Percentiles rank a stretch among this genome's conserved stretches.
Evolutionary conservation across 2,329 filamentous ascomycete genomes (phyloP).

Genomic region (Purpureocillium takamizusanense): DNA sequence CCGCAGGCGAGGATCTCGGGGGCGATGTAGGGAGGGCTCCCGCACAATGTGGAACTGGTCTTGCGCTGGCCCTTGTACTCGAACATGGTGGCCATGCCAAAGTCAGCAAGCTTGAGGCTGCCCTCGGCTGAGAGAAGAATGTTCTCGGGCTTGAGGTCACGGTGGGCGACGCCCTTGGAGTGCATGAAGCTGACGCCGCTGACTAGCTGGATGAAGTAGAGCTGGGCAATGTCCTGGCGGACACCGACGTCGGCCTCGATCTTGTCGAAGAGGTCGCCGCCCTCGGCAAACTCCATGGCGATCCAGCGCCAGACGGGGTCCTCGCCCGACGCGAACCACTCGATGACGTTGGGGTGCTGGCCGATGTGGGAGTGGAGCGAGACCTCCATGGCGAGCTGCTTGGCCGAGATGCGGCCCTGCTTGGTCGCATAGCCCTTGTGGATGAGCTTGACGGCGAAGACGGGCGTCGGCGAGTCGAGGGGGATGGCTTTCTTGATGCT

Average conservation of each 20-base stretch:
- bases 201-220: slow-evolving; percentile 91
- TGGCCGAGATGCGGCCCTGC: slow-evolving; percentile 77
- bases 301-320: slow-evolving; percentile 91
- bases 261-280: slow-evolving; percentile 97
- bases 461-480: slow-evolving; percentile 54
- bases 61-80: slow-evolving; percentile 79
- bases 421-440: slow-evolving; percentile 92
- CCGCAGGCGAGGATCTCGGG: slow-evolving; percentile 70
- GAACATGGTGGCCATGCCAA: slow-evolving; percentile 91
- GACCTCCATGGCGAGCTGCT: slow-evolving; percentile 88
- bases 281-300: slow-evolving; percentile 93
- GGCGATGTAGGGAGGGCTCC: slow-evolving; percentile 93
- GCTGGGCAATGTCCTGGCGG: slow-evolving; percentile 87
- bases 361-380: slow-evolving; percentile 82
- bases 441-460: slow-evolving; percentile 98
- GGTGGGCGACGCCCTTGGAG: slow-evolving; percentile 87
- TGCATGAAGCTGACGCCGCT: slow-evolving; percentile 92
- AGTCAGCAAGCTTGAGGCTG: slow-evolving; percentile 89
- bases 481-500: slow-evolving; percentile 93
- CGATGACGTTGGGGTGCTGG: slow-evolving; percentile 86
- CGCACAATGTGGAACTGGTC: slow-evolving; percentile 80
- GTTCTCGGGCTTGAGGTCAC: slow-evolving; percentile 90
- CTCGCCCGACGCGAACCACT: slow-evolving; percentile 82
- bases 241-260: slow-evolving; percentile 96
- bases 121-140: slow-evolving; percentile 80